Conservation (phyloP, 2,329 filamentous ascomycete species). For the Aspergillus clavatus region DNA sequence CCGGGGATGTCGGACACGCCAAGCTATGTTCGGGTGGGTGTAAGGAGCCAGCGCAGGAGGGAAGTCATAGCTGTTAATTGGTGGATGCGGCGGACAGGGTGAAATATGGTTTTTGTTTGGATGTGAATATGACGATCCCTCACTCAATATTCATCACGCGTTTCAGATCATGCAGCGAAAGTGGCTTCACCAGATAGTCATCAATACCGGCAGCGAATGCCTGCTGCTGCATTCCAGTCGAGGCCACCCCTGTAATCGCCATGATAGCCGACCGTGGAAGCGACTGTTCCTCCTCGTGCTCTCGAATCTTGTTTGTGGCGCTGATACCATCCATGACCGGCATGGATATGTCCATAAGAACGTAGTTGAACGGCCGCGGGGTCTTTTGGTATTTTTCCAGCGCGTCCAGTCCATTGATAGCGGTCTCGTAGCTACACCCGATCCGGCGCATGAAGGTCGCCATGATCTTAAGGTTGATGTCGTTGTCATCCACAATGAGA, state of each 20-base stretch:
- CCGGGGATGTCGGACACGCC: conserved; percentile 28
- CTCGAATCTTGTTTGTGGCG: conserved; percentile 39
- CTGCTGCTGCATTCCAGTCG: conserved; percentile 28
- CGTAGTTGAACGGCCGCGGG: conserved; percentile 31
- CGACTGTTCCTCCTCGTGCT: conserved; percentile 26
- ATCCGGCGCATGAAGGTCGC: conserved; percentile 37
- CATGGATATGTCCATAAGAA: conserved; percentile 41
- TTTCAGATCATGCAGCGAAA: conserved; percentile 30
- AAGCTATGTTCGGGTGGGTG: conserved; percentile 30
- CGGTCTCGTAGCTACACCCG: conserved; percentile 33
- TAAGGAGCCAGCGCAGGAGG: conserved; percentile 21
- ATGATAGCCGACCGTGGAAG: conserved; percentile 23
- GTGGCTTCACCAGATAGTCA: conserved; percentile 30
- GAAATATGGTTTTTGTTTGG: background rate
- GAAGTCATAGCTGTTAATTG: conserved; percentile 23
- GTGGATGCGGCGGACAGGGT: background rate
- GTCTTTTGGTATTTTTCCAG: conserved; percentile 32
- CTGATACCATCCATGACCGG: conserved; percentile 43
- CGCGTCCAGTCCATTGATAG: conserved; percentile 37
- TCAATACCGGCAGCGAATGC: conserved; percentile 28
- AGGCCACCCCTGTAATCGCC: conserved; percentile 31
- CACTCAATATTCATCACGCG: conserved; percentile 24
- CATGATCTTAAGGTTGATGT: conserved; percentile 39
- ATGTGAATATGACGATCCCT: background rate
- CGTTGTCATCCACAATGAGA: conserved; percentile 41